phyloP scores from a whole-genome alignment of 108 stramenopile species.

The Skeletonema marinoi region DNA sequence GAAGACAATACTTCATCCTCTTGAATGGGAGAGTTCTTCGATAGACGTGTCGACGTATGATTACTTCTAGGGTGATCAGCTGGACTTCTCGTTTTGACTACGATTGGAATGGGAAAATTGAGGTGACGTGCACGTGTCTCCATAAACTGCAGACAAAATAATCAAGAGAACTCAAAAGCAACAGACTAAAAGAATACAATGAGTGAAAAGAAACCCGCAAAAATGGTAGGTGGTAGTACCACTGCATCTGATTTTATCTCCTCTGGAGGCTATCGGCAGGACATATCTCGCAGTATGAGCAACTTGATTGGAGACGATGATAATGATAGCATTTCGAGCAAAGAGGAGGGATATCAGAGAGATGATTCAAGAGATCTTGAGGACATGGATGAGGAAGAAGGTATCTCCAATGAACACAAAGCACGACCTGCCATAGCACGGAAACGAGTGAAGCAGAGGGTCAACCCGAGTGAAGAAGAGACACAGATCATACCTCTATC shows the following conservation, averaged over 20 bases:
- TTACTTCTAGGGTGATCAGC: not conserved
- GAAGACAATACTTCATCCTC: too few relatives aligned
- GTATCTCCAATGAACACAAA: not conserved
- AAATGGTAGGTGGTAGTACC: not conserved
- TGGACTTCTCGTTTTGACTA: not conserved
- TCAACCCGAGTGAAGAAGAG: not conserved
- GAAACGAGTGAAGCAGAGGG: not conserved
- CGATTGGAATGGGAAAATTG: not conserved
- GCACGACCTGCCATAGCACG: not conserved
- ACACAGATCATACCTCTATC: not conserved
- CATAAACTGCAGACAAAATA: not conserved
- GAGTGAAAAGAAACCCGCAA: not conserved
- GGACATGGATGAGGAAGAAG: not conserved
- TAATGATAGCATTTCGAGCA: not conserved
- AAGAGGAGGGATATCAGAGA: not conserved
- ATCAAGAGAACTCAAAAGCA: not conserved
- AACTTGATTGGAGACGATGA: conserved; percentile 1
- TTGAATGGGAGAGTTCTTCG: not conserved
- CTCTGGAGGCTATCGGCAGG: not conserved
- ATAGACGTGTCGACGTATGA: not conserved
- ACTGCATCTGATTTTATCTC: not conserved
- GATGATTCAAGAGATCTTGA: not conserved
- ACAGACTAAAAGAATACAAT: not conserved
- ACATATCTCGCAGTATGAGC: not conserved
- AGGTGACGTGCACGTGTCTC: not conserved